Base-by-base conservation (phyloP, 495 filamentous ascomycete species). In the Hypomontagnella submonticulosa region DNA sequence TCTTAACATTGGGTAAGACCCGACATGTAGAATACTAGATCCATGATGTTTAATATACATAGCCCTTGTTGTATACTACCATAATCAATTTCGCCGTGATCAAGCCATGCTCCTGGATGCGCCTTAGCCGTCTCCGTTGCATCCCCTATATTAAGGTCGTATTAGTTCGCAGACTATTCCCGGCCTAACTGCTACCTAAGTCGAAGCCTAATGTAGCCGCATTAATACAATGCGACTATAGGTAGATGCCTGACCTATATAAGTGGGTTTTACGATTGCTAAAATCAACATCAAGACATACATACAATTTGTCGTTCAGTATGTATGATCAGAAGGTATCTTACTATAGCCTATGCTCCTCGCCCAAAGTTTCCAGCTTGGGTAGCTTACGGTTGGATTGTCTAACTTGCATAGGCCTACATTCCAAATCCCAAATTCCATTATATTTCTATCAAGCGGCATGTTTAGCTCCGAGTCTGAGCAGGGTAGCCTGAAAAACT, bases 21-120 rank as follows among this genome's bases (percentile, higher is more conserved):
- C 4, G 16, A 34, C 13, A 48, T 50, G 47, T 34, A 12, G 7
- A 34, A 50, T 13, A 38, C 10, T 38, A 13, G 36, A 11, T 38
- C 37, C 38, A 15, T 36, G 15, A 34, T 42, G 48, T 52, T 40
- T 27, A 56, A 55, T 50, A 37, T 42, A 38, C 11, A 4, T 6
- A 37, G 15, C 57, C 58, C 19, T 62, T 54, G 47, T 33, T 32
- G 48, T 40, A 63, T 68, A 53, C 20, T 50, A 59, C 58, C 47
- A 19, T 42, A 59, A 67, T 63, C 65, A 63, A 63, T 68, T 58
- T 58, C 59, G 59, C 54, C 49, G 55, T 36, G 65, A 42, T 59
- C 65, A 54, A 68, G 55, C 65, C 65, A 34, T 27, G 23, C 20
- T 41, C 20, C 30, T 63, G 59, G 65, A 59, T 59, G 38, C 48